phyloP scores from a whole-genome alignment of 495 filamentous ascomycete species.

The Aspergillus sclerotioniger region DNA sequence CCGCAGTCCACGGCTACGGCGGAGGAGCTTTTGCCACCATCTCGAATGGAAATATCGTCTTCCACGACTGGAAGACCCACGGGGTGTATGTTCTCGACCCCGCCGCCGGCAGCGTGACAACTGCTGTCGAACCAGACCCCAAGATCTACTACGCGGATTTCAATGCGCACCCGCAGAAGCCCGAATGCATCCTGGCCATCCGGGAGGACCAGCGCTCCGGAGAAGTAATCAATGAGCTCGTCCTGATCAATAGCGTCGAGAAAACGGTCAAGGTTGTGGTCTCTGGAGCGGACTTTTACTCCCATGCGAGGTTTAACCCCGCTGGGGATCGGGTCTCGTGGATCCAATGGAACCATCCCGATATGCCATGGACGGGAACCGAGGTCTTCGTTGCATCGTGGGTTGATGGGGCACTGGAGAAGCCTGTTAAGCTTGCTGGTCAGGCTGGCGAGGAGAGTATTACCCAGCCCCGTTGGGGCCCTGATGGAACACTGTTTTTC shows the following conservation, averaged over 20 bases:
- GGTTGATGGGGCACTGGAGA: conserved; percentile 21
- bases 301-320: conserved; percentile 45
- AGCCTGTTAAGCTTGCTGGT: conserved; percentile 30
- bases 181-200: conserved; percentile 41
- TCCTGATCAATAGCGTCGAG: conserved; percentile 22
- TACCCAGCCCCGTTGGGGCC: conserved; percentile 44
- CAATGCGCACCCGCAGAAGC: conserved; percentile 31
- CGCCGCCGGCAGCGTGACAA: conserved; percentile 19
- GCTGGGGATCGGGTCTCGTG: conserved; percentile 43
- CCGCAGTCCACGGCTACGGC: conserved; percentile 42
- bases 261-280: conserved; percentile 20
- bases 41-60: conserved; percentile 36
- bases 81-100: conserved; percentile 38
- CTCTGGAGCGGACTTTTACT: conserved; percentile 48
- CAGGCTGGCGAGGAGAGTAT: conserved; percentile 32
- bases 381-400: conserved; percentile 40
- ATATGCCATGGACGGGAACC: conserved; percentile 49
- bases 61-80: conserved; percentile 36
- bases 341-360: conserved; percentile 51
- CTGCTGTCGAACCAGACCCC: conserved; percentile 23
- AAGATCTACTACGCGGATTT: conserved; percentile 37
- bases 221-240: conserved; percentile 26
- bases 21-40: conserved; percentile 28
- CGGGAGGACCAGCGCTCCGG: conserved; percentile 44
- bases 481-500: conserved; percentile 44